phyloP scores from a whole-genome alignment of 2,329 filamentous ascomycete species.

The Cercospora sp. region DNA sequence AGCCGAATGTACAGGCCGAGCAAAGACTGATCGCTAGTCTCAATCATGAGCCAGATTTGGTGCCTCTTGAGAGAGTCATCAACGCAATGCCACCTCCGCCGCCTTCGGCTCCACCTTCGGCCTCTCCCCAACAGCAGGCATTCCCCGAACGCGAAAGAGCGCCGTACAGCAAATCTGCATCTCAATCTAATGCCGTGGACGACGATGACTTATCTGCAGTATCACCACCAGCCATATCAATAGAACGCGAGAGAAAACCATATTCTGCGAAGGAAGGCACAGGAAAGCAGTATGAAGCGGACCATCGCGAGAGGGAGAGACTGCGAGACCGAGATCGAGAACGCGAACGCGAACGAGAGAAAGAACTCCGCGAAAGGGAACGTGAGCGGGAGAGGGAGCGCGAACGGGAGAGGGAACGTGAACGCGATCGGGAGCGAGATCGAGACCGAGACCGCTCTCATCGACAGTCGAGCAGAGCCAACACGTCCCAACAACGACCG shows the following conservation, averaged over 20 bases:
- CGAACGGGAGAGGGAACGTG: slow-evolving; percentile 17
- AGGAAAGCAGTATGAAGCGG: slow-evolving; percentile 55
- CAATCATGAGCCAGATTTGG: slow-evolving; percentile 43
- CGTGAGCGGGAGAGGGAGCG: slow-evolving; percentile 11
- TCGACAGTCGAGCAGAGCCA: slow-evolving; percentile 22
- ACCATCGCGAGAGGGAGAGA: slow-evolving; percentile 21
- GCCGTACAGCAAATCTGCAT: slow-evolving; percentile 40
- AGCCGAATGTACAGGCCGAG: slow-evolving; percentile 57
- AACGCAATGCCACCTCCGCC: slow-evolving; percentile 40
- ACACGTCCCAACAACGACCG: slow-evolving; percentile 20
- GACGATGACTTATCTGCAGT: slow-evolving; percentile 40
- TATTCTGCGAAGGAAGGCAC: slow-evolving; percentile 60
- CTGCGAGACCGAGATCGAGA: slow-evolving; percentile 21
- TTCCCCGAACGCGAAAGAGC: slow-evolving; percentile 44
- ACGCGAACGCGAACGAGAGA: slow-evolving; percentile 20
- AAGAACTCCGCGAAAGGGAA: slow-evolving; percentile 17
- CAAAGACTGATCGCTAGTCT: slow-evolving; percentile 58
- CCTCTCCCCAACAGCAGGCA: slow-evolving; percentile 28
- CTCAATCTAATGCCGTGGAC: slow-evolving; percentile 35
- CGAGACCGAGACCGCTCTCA: slow-evolving; percentile 22
- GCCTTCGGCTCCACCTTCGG: slow-evolving; percentile 27
- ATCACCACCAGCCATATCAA: slow-evolving; percentile 48
- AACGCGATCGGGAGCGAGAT: slow-evolving; percentile 16
- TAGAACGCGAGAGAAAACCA: slow-evolving; percentile 66
- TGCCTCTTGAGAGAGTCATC: slow-evolving; percentile 45